Evolutionary conservation across 768 basidiomycete species (phyloP).

Genomic region (Trichaptum fuscoviolaceum): DNA sequence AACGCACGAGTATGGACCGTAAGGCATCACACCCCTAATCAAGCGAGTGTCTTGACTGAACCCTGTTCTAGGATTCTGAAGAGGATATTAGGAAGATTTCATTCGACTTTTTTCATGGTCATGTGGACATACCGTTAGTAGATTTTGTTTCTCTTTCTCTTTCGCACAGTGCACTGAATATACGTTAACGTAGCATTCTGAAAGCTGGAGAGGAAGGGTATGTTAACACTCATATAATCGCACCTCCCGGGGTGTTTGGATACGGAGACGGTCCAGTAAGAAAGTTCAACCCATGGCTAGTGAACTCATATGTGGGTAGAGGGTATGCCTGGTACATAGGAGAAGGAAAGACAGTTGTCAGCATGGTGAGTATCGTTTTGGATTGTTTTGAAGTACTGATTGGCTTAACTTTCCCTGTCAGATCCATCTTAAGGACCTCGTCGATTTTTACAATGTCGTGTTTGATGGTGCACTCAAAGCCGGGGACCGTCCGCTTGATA

Average conservation of each 20-base stretch:
- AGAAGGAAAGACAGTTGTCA: background rate
- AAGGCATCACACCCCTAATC: too few species aligned
- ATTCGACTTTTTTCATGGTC: background rate
- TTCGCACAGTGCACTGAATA: background rate
- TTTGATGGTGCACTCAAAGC: background rate
- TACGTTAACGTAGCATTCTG: background rate
- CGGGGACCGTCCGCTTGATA: background rate
- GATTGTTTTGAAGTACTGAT: background rate
- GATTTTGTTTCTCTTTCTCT: background rate
- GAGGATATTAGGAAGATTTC: background rate
- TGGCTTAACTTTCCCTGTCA: background rate
- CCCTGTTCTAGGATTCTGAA: background rate
- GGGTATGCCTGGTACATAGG: conserved; percentile 2
- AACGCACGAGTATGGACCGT: background rate
- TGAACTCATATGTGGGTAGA: background rate
- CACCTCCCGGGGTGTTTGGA: background rate
- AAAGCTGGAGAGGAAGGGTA: conserved; percentile 4
- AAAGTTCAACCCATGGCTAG: background rate
- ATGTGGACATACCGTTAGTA: background rate
- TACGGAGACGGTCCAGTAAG: background rate
- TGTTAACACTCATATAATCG: conserved; percentile 1
- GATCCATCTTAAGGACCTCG: background rate
- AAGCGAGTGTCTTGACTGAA: too few species aligned
- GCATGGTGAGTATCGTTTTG: background rate
- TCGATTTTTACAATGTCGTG: background rate